Evolutionary conservation across 2,329 filamentous ascomycete genomes (phyloP), one percentile per base, ranked within the genome.

Genomic region (Fusarium concolor): DNA sequence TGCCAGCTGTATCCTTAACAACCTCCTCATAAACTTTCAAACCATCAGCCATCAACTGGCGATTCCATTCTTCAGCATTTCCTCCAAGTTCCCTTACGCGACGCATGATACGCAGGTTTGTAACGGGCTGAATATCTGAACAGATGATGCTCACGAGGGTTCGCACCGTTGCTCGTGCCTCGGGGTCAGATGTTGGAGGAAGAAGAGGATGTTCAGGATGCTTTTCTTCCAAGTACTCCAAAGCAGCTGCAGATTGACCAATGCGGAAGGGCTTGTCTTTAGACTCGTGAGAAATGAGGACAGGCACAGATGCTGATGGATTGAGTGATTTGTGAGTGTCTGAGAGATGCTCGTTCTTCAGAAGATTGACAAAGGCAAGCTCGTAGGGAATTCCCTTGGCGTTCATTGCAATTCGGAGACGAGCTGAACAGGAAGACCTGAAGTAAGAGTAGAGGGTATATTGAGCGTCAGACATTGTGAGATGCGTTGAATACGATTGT

Each of bases 141-240:
- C 81, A 81, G 28, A 90, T 77, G n/a, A 90, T 85, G 51, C 79
- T 73, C 6, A 83, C 81, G 10, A 91, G 76, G 5, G 84, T 82
- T 17, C 88, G 83, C 0, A 87, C 85, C 4, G 76, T 73, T 0
- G 87, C 87, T 18, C 88, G 81, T 0, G 67, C 72, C 4, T 76
- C 68, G 0, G 79, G 75, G 26, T 85, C 76, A 0, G 78, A 75
- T 0, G 63, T 9, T 0, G 87, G 86, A 1, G 87, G 87, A 1
- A 89, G 80, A 2, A 89, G 79, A 0, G 78, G 68, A 0, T 74
- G 60, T 0, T 79, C 70, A 0, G 85, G 82, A 42, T 83, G 82
- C 3, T 76, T 75, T 67, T 90, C 87, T 46, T 90, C 87, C 4
- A 90, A 81, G 64, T 86, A 90, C 71, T 90, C 87, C 5, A 90